Evolutionary conservation across 306 rosid genomes (phyloP), one percentile per base, ranked within the genome.

Genomic region (Gillenia trifoliata): DNA sequence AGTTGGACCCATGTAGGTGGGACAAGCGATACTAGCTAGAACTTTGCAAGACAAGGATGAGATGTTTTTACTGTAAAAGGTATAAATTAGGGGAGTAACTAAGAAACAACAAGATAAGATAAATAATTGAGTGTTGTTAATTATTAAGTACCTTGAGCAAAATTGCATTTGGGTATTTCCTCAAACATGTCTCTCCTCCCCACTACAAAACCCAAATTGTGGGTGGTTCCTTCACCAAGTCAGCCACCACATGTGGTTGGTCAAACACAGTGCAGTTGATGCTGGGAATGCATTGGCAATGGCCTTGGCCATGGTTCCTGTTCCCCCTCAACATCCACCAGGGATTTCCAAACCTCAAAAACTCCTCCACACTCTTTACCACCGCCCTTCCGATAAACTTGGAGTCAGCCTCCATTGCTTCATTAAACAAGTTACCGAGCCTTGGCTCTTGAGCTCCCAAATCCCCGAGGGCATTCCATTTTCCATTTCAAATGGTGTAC

Each of bases 291-390:
- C 62, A 8, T 72, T 50, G 4, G 71, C 85, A 41, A 87, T 75
- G 11, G 75, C 87, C 47, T 43, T 84, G 10, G 82, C 82, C 84
- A 84, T 38, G 4, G 66, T 25, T 0, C 88, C 91, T 0, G 73
- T 75, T 30, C 86, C 85, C 3, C 90, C 84, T 1, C 86, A 20
- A 87, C 83, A 72, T 87, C 88, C 4, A 84, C 86, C 79, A 87
- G 10, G 16, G 0, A 77, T n/a, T 45, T 41, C 73, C 82, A 20
- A 2, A 87, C 80, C 11, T 71, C 47, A 5, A 87, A 87, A 43
- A 80, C 85, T 0, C 50, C 65, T 60, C 60, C 36, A 36, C 68
- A 75, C 56, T 75, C 79, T 12, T 78, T 3, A 55, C 20, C 56
- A 84, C 30, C 6, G 70, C 20, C 31, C 38, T 55, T 0, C 69